A percentile compares a stretch with the other conserved stretches of the same genome.
phyloP scores from a whole-genome alignment of 805 yeast genomes.

The Maudiozyma saulgeensis region DNA sequence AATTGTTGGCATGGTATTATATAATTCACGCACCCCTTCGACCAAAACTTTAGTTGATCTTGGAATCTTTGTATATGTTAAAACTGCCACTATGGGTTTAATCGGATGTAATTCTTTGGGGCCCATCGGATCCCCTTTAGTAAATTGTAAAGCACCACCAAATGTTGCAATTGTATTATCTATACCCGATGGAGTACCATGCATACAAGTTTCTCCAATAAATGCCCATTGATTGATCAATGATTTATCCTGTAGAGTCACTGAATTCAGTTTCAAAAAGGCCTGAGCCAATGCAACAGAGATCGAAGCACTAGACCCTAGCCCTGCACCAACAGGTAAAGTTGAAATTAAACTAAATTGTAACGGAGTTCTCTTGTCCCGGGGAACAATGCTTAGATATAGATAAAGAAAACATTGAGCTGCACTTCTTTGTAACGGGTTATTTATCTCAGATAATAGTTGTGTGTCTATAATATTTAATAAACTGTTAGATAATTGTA shows the following conservation, averaged over 20 bases:
- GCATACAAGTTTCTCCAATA: constrained; percentile 90
- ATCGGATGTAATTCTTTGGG: constrained; percentile 30
- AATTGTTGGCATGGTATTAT: constrained; percentile 44
- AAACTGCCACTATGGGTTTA: constrained; percentile 62
- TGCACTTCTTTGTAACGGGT: constrained; percentile 61
- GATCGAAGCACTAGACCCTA: constrained; percentile 88
- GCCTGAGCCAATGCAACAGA: constrained; percentile 79
- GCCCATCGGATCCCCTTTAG: constrained; percentile 35
- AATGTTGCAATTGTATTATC: constrained; percentile 93
- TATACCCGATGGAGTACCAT: constrained; percentile 94
- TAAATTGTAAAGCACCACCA: constrained; percentile 93
- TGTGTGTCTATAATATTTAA: background rate
- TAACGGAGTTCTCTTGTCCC: constrained; percentile 40
- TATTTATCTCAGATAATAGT: constrained; percentile 13
- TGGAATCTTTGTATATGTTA: constrained; percentile 83
- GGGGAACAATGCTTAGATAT: constrained; percentile 61
- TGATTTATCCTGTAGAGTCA: constrained; percentile 32
- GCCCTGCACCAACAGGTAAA: constrained; percentile 91
- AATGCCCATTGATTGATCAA: constrained; percentile 80
- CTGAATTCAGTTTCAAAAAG: constrained; percentile 33
- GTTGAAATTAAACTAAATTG: constrained; percentile 68
- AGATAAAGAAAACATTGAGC: constrained; percentile 79
- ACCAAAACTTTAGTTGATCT: constrained; percentile 81
- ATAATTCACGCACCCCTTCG: constrained; percentile 53
- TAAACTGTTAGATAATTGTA: background rate